phyloP scores from a whole-genome alignment of 2,329 filamentous ascomycete genomes.

The Davidsoniella australis region DNA sequence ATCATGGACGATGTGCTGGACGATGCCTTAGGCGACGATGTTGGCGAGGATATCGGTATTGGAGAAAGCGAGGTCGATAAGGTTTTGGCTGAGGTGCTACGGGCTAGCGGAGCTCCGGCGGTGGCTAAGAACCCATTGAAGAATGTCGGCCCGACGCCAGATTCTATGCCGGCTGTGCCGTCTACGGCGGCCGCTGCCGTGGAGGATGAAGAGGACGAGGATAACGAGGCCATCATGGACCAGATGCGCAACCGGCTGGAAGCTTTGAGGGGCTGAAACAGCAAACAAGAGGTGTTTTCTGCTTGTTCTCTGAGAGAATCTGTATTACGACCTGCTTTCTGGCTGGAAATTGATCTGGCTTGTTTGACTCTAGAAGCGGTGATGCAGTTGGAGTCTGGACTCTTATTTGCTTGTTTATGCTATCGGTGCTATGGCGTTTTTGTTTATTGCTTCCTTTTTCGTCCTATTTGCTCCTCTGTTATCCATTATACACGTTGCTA shows the following conservation, averaged over 20 bases:
- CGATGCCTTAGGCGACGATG: constrained; percentile 46
- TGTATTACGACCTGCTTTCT: no score
- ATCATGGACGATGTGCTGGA: constrained; percentile 59
- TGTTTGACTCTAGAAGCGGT: no score
- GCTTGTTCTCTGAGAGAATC: no score
- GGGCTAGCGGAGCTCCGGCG: constrained; percentile 54
- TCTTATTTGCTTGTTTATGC: no score
- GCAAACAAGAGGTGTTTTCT: neutral
- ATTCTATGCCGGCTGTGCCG: constrained; percentile 32
- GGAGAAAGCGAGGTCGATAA: constrained; percentile 74
- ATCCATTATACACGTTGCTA: no score
- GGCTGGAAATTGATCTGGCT: neutral
- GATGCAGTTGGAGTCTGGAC: no score
- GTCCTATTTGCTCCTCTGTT: no score
- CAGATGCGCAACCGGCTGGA: constrained; percentile 88
- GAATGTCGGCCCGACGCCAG: constrained; percentile 37
- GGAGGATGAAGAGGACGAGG: constrained; percentile 60
- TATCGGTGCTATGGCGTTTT: no score
- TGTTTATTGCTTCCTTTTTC: no score
- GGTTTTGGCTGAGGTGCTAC: constrained; percentile 78
- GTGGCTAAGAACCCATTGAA: constrained; percentile 32
- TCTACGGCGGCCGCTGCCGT: constrained; percentile 32
- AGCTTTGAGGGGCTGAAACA: constrained; percentile 64
- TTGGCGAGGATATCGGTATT: constrained; percentile 23
- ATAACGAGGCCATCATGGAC: constrained; percentile 77